Evolutionary conservation across 345 rosid species (phyloP).

Genomic region (Noccaea caerulescens): DNA sequence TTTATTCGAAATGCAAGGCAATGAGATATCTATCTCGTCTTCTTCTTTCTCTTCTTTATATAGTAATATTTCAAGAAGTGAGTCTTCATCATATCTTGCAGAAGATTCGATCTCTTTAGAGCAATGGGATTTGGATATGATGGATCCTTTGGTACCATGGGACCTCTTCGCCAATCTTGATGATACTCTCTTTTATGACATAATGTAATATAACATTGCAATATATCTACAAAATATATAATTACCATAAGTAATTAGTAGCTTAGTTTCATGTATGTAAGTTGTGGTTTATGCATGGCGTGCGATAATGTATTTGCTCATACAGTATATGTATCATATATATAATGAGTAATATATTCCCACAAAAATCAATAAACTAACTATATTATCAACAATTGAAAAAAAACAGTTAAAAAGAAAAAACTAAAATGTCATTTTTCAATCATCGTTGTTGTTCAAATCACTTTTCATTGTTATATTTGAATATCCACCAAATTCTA

Average conservation of each 20-base stretch:
- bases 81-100: slow-evolving; percentile 47
- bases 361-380: background rate
- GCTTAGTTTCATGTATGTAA: slow-evolving; percentile 32
- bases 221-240: slow-evolving; percentile 1
- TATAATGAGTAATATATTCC: background rate
- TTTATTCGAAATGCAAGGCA: slow-evolving; percentile 43
- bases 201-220: slow-evolving; percentile 26
- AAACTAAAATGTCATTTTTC: background rate
- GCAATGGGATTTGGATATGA: slow-evolving; percentile 58
- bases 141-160: slow-evolving; percentile 70
- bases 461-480: background rate
- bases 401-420: background rate
- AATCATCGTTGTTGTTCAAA: slow-evolving; percentile 13
- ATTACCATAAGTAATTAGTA: slow-evolving; percentile 2
- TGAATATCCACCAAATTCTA: slow-evolving; percentile 5
- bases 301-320: slow-evolving; percentile 21
- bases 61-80: slow-evolving; percentile 35
- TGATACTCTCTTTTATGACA: slow-evolving; percentile 47
- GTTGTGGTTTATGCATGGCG: slow-evolving; percentile 34
- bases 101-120: slow-evolving; percentile 43
- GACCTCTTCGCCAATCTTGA: slow-evolving; percentile 54
- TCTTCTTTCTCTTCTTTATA: slow-evolving; percentile 44
- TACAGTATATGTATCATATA: background rate
- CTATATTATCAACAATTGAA: background rate
- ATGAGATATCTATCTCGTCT: slow-evolving; percentile 41